Evolutionary conservation across 768 basidiomycete species (phyloP).

Genomic region (Pleurotus salmoneostramineus): DNA sequence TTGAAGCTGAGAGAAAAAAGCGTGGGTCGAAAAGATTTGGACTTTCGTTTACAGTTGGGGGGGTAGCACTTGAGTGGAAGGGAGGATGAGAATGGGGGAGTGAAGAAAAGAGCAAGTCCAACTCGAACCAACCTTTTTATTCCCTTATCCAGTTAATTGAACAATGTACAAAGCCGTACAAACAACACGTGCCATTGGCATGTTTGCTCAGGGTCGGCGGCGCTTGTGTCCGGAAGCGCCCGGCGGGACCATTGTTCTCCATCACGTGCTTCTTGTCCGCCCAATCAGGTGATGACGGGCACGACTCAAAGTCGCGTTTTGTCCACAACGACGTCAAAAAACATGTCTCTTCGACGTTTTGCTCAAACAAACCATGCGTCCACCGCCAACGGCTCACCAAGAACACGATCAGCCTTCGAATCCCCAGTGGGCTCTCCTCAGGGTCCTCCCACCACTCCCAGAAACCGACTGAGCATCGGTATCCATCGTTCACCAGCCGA

Average conservation of each 20-base stretch:
- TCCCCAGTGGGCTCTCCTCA: slow-evolving; percentile 4
- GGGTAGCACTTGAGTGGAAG: slow-evolving; percentile 16
- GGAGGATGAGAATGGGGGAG: slow-evolving; percentile 13
- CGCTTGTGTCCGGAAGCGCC: not conserved
- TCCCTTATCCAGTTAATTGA: slow-evolving; percentile 6
- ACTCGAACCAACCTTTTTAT: slow-evolving; percentile 8
- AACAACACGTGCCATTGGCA: slow-evolving; percentile 5
- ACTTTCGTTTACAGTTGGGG: not conserved
- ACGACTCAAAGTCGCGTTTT: slow-evolving; percentile 1
- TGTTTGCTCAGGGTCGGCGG: not conserved
- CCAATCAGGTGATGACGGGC: slow-evolving; percentile 1
- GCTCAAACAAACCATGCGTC: slow-evolving; percentile 9
- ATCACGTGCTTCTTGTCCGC: not conserved
- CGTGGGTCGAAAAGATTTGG: not conserved
- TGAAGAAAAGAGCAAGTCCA: slow-evolving; percentile 9
- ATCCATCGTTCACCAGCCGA: slow-evolving; percentile 56
- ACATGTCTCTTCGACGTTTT: slow-evolving; percentile 8
- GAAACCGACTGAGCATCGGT: slow-evolving; percentile 25
- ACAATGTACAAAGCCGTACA: not conserved
- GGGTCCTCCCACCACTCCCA: not conserved
- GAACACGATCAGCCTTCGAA: slow-evolving; percentile 45
- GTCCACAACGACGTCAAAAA: not conserved
- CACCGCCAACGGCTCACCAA: slow-evolving; percentile 18
- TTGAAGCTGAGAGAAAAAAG: slow-evolving; percentile 1
- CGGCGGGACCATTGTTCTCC: slow-evolving; percentile 2